Conservation (phyloP, 1,284 basidiomycete species). For the Moniliophthora roreri region DNA sequence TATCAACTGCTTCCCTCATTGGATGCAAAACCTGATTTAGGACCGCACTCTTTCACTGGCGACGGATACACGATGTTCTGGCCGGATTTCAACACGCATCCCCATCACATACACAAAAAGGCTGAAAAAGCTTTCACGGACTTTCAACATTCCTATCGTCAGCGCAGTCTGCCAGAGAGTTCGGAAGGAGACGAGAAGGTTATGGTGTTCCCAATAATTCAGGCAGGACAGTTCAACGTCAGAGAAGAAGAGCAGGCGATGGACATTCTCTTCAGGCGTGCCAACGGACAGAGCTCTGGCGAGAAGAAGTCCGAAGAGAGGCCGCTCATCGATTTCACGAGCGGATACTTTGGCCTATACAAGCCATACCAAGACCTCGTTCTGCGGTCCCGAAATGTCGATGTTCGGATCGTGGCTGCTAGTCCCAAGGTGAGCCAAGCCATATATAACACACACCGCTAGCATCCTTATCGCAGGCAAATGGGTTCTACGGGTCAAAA, state of each 20-base stretch:
- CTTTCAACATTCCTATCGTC: constrained; percentile 48
- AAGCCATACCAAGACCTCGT: constrained; percentile 79
- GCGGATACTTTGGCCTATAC: constrained; percentile 93
- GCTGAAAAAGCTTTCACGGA: constrained; percentile 44
- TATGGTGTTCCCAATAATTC: constrained; percentile 77
- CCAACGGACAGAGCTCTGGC: constrained; percentile 21
- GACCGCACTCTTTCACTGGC: constrained; percentile 27
- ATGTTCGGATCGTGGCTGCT: constrained; percentile 81
- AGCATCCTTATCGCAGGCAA: constrained; percentile 61
- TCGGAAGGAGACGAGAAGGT: constrained; percentile 40
- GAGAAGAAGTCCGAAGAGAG: constrained; percentile 10
- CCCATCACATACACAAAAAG: constrained; percentile 58
- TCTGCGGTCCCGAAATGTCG: constrained; percentile 52
- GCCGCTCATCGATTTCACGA: constrained; percentile 77
- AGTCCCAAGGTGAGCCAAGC: constrained; percentile 70
- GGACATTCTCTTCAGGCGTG: constrained; percentile 53
- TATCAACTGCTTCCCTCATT: constrained; percentile 55
- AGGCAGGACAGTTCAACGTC: constrained; percentile 81
- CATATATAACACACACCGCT: not conserved
- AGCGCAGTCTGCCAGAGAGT: constrained; percentile 14
- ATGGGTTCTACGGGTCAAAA: constrained; percentile 90
- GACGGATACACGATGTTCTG: constrained; percentile 52
- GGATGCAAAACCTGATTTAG: constrained; percentile 11
- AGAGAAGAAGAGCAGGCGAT: constrained; percentile 79
- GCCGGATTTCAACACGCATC: constrained; percentile 54